Evolutionary conservation across 768 basidiomycete species (phyloP), one percentile per base, ranked within the genome.

Genomic region (Trametes punicea): DNA sequence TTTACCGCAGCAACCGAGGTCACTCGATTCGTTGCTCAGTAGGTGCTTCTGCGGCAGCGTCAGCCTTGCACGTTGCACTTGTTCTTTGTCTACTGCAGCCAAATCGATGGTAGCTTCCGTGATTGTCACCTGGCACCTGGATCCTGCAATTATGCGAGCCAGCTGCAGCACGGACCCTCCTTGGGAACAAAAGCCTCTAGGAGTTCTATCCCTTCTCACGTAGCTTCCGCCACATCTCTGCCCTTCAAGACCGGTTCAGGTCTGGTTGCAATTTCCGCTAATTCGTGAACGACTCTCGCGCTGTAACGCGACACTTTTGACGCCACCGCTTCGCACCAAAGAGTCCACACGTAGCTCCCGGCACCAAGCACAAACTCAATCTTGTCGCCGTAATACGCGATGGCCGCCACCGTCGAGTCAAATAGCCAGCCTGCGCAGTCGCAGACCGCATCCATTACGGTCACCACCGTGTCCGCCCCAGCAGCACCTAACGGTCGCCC

Each of bases 251-350:
- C n/a, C 20, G 21, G 39, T 20, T 18, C 31, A 31, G 8, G 31
- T 31, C 31, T 31, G 8, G 31, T 31, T 13, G 31, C 31, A 13
- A 8, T 13, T 13, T 31, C 39, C 39, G 11, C 39, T 16, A 41
- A 6, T 41, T 20, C 39, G 39, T 20, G n/a, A n/a, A n/a, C n/a
- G n/a, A 31, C 13, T 6, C 7, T 41, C 16, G 40, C 23, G 20
- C 25, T 5, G 29, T 25, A 40, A 41, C 49, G 49, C 49, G 49
- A 40, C 29, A 15, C 13, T 10, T 29, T 20, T 40, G 51, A 51
- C 51, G 51, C 51, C 29, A 33, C 41, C 41, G 51, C 51, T 52
- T 52, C 51, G 31, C 21, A n/a, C n/a, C n/a, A n/a, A n/a, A n/a
- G n/a, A n/a, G n/a, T n/a, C n/a, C 18, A 29, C 30, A 31, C 21